Evolutionary conservation across 768 basidiomycete species (phyloP).

Genomic region (Boletus subparvulus): DNA sequence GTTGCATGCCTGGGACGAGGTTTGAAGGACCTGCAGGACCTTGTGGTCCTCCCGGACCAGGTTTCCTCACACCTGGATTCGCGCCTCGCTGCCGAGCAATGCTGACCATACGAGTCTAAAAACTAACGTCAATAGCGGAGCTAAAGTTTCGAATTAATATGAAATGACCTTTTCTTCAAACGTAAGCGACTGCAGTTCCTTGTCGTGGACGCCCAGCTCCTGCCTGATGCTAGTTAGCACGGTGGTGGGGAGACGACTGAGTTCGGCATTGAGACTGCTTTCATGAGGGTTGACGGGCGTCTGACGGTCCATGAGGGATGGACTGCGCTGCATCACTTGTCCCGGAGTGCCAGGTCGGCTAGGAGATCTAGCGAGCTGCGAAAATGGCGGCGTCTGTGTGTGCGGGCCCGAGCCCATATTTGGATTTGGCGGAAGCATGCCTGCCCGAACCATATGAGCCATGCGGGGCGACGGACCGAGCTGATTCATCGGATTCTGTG

Average conservation of each 20-base stretch:
- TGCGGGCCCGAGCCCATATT: slow-evolving; percentile 37
- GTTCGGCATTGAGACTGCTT: slow-evolving; percentile 39
- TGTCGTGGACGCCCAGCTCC: slow-evolving; percentile 47
- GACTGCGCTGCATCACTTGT: slow-evolving; percentile 54
- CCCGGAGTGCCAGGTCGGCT: slow-evolving; percentile 59
- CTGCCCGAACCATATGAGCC: slow-evolving; percentile 39
- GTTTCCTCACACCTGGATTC: slow-evolving; percentile 21
- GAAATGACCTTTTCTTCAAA: slow-evolving; percentile 59
- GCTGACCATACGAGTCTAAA: slow-evolving; percentile 39
- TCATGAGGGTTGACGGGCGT: slow-evolving; percentile 34
- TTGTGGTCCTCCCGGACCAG: slow-evolving; percentile 30
- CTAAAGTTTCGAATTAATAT: background rate
- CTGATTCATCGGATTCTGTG: slow-evolving; percentile 45
- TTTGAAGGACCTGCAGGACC: slow-evolving; percentile 29
- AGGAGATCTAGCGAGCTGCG: slow-evolving; percentile 51
- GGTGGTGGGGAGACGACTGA: slow-evolving; percentile 39
- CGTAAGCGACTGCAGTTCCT: slow-evolving; percentile 44
- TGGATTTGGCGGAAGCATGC: slow-evolving; percentile 51
- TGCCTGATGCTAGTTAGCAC: slow-evolving; percentile 37
- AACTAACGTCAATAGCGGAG: slow-evolving; percentile 13
- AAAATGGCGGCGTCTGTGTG: slow-evolving; percentile 44
- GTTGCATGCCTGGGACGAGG: slow-evolving; percentile 35
- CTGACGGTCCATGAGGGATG: slow-evolving; percentile 52
- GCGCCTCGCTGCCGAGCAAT: slow-evolving; percentile 25
- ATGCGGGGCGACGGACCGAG: slow-evolving; percentile 56